phyloP scores from a whole-genome alignment of 2,329 filamentous ascomycete genomes.

The Ilyonectria robusta region DNA sequence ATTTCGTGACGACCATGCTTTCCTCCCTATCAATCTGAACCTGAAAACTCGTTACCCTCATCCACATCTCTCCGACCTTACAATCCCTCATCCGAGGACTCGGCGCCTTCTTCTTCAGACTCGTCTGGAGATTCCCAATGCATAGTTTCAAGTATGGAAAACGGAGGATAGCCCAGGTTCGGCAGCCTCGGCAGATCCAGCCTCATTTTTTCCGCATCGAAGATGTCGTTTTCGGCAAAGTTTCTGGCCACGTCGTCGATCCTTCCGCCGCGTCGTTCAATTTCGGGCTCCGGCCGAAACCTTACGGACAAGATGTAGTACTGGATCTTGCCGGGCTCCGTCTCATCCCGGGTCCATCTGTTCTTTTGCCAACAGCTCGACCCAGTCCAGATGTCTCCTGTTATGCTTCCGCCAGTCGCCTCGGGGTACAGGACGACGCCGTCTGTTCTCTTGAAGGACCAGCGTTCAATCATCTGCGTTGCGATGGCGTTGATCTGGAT shows the following conservation, averaged over 20 bases:
- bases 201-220: neutral
- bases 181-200: conserved; percentile 14
- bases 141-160: too few relatives aligned
- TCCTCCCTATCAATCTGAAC: too few relatives aligned
- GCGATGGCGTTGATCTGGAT: conserved; percentile 62
- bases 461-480: conserved; percentile 37
- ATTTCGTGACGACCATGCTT: too few relatives aligned
- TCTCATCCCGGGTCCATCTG: conserved; percentile 61
- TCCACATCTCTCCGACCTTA: too few relatives aligned
- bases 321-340: conserved; percentile 54
- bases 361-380: conserved; percentile 56
- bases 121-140: too few relatives aligned
- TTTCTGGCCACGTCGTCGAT: conserved; percentile 29
- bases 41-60: too few relatives aligned
- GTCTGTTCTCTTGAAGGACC: conserved; percentile 50
- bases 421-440: conserved; percentile 51
- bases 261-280: conserved; percentile 39
- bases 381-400: conserved; percentile 60
- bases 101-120: too few relatives aligned
- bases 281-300: conserved; percentile 46
- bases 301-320: conserved; percentile 60
- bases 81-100: too few relatives aligned
- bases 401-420: conserved; percentile 37
- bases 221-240: neutral
- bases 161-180: too few relatives aligned